Base-by-base conservation (phyloP, 805 yeast genomes). In the Maudiozyma turicensis region DNA sequence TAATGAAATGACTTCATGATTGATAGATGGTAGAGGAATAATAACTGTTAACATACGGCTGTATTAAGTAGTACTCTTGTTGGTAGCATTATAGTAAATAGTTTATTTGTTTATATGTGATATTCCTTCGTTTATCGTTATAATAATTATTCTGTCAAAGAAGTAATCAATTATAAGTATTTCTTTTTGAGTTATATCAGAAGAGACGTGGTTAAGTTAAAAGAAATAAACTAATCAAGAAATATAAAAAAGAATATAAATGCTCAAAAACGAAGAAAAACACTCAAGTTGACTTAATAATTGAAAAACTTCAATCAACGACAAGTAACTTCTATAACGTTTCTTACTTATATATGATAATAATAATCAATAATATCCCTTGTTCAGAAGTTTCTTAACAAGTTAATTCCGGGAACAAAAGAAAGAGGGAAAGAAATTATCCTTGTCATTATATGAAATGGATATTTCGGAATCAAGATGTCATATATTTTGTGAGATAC, bases 1-100 rank as follows among this genome's bases (percentile, higher is more conserved):
- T 5, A 6, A 33, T 6, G 13, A 7, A 11, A 6, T 33, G 35
- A 33, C n/a, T n/a, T n/a, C n/a, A n/a, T 11, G 35, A 33, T 6
- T 11, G 35, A 20, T 20, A 20, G 26, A 20, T 20, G 35, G 35
- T 6, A 33, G 10, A 33, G 6, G 15, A n/a, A 37, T 8, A 13
- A 38, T 20, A n/a, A 15, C 10, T 6, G 8, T n/a, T 13, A 15
- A 50, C 53, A 45, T 50, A 50, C 53, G 34, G 50, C 50, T 43
- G 53, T 26, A 33, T 45, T 48, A 32, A 50, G 15, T 30, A 50
- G 40, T 26, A 44, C 10, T 43, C 45, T 40, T 11, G 53, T 31
- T 43, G 53, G 50, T 33, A 46, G 37, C 53, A 50, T 50, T 39
- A 33, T 9, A 32, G 20, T n/a, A 4, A 34, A 14, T 14, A 32